These are phyloP conservation scores for Knoxia roxburghii DNA, from an alignment of 257 asterid genomes.

Conservation along the genomic window DNA sequence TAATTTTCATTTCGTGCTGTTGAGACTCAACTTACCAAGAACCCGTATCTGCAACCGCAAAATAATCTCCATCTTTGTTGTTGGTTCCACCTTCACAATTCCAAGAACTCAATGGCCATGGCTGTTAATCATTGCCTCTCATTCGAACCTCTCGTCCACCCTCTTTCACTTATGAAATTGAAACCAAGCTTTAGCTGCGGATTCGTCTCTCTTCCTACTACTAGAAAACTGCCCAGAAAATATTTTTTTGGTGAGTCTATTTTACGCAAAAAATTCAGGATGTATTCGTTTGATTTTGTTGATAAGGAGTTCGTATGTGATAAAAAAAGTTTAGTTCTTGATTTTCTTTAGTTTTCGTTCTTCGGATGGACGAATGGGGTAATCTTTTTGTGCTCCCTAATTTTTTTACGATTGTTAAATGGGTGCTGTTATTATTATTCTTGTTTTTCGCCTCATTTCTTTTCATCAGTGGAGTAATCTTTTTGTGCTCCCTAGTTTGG, in stretches of 20 bases:
- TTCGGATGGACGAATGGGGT: too few species aligned
- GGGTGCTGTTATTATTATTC: background rate
- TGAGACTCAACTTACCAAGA: too few species aligned
- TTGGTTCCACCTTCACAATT: background rate
- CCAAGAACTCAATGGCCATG: slow-evolving; percentile 29
- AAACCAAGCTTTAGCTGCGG: slow-evolving; percentile 32
- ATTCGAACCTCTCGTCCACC: slow-evolving; percentile 24
- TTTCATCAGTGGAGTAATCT: background rate
- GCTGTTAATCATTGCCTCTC: slow-evolving; percentile 18
- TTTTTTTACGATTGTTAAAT: background rate
- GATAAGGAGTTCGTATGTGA: background rate
- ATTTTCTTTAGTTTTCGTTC: background rate
- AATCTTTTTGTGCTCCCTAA: background rate
- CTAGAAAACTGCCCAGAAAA: slow-evolving; percentile 31
- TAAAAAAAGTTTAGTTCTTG: background rate
- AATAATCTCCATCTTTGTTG: background rate
- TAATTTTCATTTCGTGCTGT: too few species aligned
- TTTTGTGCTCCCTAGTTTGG: background rate
- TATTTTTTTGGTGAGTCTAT: slow-evolving; percentile 37
- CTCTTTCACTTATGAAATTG: slow-evolving; percentile 28
- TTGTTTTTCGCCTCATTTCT: background rate
- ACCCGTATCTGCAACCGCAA: background rate
- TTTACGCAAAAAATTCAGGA: slow-evolving; percentile 2
- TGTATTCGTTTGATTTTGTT: background rate
- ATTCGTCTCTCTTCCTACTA: slow-evolving; percentile 34